phyloP scores from a whole-genome alignment of 1,284 basidiomycete species.

The Apiotrichum laibachii region DNA sequence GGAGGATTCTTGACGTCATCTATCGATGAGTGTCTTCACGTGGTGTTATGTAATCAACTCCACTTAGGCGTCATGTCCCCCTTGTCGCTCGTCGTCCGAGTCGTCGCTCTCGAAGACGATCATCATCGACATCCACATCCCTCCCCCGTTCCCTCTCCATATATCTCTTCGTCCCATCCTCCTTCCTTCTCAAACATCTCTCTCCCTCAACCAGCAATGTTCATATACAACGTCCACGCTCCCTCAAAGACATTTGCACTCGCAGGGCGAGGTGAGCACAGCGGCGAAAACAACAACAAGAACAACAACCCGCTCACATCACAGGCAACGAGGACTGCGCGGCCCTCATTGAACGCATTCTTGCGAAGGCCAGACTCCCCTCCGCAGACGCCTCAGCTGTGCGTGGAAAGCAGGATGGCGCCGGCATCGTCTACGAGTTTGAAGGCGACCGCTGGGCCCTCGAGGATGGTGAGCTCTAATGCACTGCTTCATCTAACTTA shows the following conservation, averaged over 20 bases:
- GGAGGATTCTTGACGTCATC: too few species aligned
- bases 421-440: conserved; percentile 47
- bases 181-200: not conserved
- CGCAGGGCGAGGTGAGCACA: conserved; percentile 16
- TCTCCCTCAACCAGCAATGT: conserved; percentile 21
- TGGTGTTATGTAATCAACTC: too few species aligned
- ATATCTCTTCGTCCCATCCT: not conserved
- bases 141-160: too few species aligned
- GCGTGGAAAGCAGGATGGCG: conserved; percentile 30
- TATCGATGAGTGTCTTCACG: too few species aligned
- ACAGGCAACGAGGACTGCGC: conserved; percentile 38
- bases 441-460: conserved; percentile 46
- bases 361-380: conserved; percentile 30
- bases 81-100: too few species aligned
- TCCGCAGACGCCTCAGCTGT: conserved; percentile 15
- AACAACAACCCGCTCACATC: not conserved
- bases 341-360: conserved; percentile 36
- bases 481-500: not conserved
- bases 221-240: conserved; percentile 50
- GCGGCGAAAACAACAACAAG: not conserved
- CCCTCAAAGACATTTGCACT: conserved; percentile 37
- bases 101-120: too few species aligned
- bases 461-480: conserved; percentile 47
- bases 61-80: too few species aligned
- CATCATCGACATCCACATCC: too few species aligned